These are phyloP conservation scores for Solioccasus polychromus DNA, from an alignment of 768 basidiomycete species.

Conservation along the genomic window DNA sequence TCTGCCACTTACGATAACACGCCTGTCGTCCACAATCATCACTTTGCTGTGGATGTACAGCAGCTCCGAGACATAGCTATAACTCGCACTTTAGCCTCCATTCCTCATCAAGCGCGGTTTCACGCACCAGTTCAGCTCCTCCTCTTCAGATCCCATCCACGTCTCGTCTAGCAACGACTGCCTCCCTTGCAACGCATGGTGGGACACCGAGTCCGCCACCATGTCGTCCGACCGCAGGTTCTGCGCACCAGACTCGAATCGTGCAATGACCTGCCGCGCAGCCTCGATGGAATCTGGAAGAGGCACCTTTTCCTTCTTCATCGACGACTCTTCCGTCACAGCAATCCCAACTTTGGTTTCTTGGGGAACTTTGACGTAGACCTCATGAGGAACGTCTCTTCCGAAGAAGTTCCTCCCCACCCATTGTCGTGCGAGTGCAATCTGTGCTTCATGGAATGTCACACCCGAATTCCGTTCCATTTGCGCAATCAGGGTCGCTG, in stretches of 20 bases:
- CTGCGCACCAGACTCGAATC: constrained; percentile 68
- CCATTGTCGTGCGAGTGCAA: constrained; percentile 79
- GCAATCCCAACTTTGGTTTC: constrained; percentile 49
- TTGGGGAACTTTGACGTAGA: constrained; percentile 56
- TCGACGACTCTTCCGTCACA: constrained; percentile 48
- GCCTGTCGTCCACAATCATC: constrained; percentile 92
- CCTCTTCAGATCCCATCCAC: constrained; percentile 82
- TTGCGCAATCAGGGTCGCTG: constrained; percentile 51
- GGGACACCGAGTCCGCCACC: constrained; percentile 75
- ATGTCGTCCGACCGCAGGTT: constrained; percentile 53
- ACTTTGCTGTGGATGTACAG: constrained; percentile 85
- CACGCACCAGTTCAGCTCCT: constrained; percentile 77
- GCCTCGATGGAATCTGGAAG: constrained; percentile 67
- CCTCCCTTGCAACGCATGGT: constrained; percentile 69
- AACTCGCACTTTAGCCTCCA: constrained; percentile 8
- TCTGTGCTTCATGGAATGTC: constrained; percentile 81
- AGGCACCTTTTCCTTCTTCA: constrained; percentile 58
- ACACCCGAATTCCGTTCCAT: constrained; percentile 78
- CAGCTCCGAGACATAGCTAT: constrained; percentile 75
- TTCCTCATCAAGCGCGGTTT: constrained; percentile 2
- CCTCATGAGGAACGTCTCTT: constrained; percentile 42
- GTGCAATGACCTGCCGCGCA: constrained; percentile 62
- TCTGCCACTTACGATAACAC: constrained; percentile 69
- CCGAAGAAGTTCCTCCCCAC: constrained; percentile 47
- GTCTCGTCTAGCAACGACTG: constrained; percentile 67